Base-by-base conservation (phyloP, 306 rosid genomes). In the Begonia masoniana region DNA sequence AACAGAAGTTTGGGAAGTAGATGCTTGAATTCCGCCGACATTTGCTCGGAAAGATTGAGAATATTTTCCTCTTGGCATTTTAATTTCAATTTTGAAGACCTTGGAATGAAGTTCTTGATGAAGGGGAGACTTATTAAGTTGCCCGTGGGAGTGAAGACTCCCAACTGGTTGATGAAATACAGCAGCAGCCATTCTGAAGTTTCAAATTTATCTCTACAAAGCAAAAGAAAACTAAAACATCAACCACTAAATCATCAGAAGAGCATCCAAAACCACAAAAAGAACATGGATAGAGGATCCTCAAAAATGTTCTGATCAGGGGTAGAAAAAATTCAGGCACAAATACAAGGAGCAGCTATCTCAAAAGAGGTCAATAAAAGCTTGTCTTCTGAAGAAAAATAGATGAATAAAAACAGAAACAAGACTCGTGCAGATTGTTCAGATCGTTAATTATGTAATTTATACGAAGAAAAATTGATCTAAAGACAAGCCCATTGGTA, bases 151-250 rank as follows among this genome's bases (percentile, higher is more conserved):
- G 60, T 74, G 78, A 59, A 62, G 51, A 56, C 69, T 67, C 53
- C 92, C 84, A 60, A 83, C 59, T 53, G 73, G 68, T 62, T 74
- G 92, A 58, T 71, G 71, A 77, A 61, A 79, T 26, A 62, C 81
- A 68, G 81, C 72, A 60, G 95, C 74, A 52, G 96, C 93, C 99
- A 92, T 92, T 56, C 91, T 84, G 76, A 78, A 73, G 45, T 57
- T 36, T 47, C 39, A 59, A 49, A 62, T 61, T 17, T 2, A 31
- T 48, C 60, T 57, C 77, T 62, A 12, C 12, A 59, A 47, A 58
- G 52, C 13, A 23, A 15, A 48, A 23, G 15, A 12, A 47, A 10
- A 46, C 11, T 6, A 53, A 63, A 41, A 35, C 15, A 39, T 39
- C 3, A 21, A 21, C 24, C 24, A 21, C 24, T 31, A 31, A 31